Percentiles rank a stretch among this genome's conserved stretches.
These are phyloP conservation scores for Lactarius sanguifluus DNA, from an alignment of 768 basidiomycete species.

Conservation along the genomic window DNA sequence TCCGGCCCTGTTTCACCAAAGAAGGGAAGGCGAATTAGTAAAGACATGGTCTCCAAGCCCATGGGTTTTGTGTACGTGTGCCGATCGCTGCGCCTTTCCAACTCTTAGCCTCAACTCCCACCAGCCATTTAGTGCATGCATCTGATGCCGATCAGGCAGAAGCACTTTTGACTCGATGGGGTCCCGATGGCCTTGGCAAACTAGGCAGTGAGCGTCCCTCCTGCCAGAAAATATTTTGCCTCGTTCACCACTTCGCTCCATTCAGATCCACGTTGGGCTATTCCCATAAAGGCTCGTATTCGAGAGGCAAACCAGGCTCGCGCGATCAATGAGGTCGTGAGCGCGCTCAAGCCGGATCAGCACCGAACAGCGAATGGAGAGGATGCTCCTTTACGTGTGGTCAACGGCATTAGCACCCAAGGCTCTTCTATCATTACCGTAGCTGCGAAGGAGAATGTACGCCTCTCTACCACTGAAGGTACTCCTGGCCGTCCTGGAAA, in stretches of 20 bases:
- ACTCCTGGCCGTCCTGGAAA: slow-evolving; percentile 58
- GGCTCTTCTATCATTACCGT: slow-evolving; percentile 74
- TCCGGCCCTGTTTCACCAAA: slow-evolving; percentile 37
- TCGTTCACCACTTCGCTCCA: slow-evolving; percentile 28
- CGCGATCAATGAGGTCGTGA: slow-evolving; percentile 77
- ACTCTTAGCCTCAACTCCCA: slow-evolving; percentile 30
- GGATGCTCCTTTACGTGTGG: slow-evolving; percentile 64
- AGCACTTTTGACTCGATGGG: slow-evolving; percentile 84
- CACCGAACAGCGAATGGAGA: slow-evolving; percentile 43
- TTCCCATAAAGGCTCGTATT: slow-evolving; percentile 80
- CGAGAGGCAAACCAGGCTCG: slow-evolving; percentile 63
- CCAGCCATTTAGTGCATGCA: slow-evolving; percentile 86
- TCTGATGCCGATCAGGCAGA: slow-evolving; percentile 88
- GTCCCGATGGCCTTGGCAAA: slow-evolving; percentile 85
- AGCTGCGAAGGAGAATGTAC: slow-evolving; percentile 69
- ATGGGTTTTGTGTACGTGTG: slow-evolving; percentile 77
- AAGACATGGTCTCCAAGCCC: slow-evolving; percentile 86
- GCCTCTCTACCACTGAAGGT: slow-evolving; percentile 44
- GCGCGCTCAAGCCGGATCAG: slow-evolving; percentile 60
- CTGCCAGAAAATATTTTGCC: slow-evolving; percentile 19
- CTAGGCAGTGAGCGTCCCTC: slow-evolving; percentile 62
- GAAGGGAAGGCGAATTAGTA: slow-evolving; percentile 70
- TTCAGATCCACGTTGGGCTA: slow-evolving; percentile 85
- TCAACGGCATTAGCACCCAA: slow-evolving; percentile 72
- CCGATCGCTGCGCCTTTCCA: slow-evolving; percentile 24